phyloP scores from a whole-genome alignment of 1,284 basidiomycete genomes.

The Taiwanofungus camphoratus region DNA sequence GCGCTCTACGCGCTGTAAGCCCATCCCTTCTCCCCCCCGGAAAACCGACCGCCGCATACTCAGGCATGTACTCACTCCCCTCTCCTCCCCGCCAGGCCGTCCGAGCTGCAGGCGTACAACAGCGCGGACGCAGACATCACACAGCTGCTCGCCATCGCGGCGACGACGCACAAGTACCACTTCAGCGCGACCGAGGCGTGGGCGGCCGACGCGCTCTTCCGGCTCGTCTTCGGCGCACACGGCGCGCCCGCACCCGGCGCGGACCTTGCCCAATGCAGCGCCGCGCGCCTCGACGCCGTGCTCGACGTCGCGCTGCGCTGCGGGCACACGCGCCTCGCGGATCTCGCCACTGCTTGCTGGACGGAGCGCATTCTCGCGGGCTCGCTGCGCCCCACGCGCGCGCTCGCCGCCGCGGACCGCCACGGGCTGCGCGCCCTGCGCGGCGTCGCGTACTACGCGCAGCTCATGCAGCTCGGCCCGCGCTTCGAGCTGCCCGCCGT shows the following conservation, averaged over 20 bases:
- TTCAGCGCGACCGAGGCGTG: constrained; percentile 5
- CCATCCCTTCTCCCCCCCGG: neutral
- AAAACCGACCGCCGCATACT: neutral
- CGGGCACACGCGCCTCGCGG: constrained; percentile 20
- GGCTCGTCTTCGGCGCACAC: constrained; percentile 17
- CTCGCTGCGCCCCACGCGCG: constrained; percentile 19
- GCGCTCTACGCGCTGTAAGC: constrained; percentile 47
- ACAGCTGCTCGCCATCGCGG: constrained; percentile 17
- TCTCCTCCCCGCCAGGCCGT: constrained; percentile 14
- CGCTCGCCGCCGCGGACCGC: constrained; percentile 24
- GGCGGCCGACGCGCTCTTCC: constrained; percentile 5
- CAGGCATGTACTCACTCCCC: neutral
- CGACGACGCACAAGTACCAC: constrained; percentile 12
- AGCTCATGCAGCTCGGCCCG: constrained; percentile 24
- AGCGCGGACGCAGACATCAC: constrained; percentile 11
- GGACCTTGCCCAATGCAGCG: constrained; percentile 13
- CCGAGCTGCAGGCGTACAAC: constrained; percentile 17
- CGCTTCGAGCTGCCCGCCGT: constrained; percentile 14
- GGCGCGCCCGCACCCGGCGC: constrained; percentile 14
- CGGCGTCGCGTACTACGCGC: constrained; percentile 27
- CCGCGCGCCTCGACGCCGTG: constrained; percentile 21
- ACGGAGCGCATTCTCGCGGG: constrained; percentile 19
- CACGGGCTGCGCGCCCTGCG: constrained; percentile 18
- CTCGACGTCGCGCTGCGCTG: constrained; percentile 28
- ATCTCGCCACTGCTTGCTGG: constrained; percentile 24